Conservation (phyloP, 441 rosid genomes). For the Cnidoscolus chayamansa region DNA sequence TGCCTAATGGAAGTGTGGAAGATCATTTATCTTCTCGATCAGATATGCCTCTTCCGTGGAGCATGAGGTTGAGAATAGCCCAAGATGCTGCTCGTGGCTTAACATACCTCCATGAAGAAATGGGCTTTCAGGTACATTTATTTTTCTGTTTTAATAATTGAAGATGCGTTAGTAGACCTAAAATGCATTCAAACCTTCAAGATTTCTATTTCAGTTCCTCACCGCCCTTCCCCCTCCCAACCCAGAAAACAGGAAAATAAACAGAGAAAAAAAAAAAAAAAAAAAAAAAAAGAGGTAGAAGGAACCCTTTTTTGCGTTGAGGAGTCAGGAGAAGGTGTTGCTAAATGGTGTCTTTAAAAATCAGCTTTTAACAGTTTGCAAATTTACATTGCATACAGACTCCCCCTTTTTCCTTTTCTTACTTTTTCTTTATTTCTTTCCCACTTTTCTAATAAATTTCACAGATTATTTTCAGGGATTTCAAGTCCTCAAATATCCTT, state of each 20-base stretch:
- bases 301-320: background rate
- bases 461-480: conserved; percentile 86
- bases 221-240: too few species aligned
- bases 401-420: background rate
- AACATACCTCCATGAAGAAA: conserved; percentile 76
- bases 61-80: conserved; percentile 73
- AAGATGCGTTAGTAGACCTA: conserved; percentile 9
- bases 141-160: conserved; percentile 1
- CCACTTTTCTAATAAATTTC: conserved; percentile 6
- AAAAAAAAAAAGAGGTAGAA: background rate
- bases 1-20: conserved; percentile 91
- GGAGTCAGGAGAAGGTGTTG: background rate
- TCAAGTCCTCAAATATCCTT: conserved; percentile 89
- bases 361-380: background rate
- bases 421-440: conserved; percentile 1
- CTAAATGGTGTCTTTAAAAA: background rate
- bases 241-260: too few species aligned
- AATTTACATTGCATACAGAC: background rate
- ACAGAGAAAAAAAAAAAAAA: background rate
- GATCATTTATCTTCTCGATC: conserved; percentile 65
- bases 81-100: conserved; percentile 93
- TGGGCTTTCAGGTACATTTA: conserved; percentile 76
- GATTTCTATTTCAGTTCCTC: background rate
- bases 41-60: conserved; percentile 64
- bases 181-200: background rate